These are phyloP conservation scores for Coelastrella sp. DNA, from an alignment of 139 green algal genomes.

Conservation along the genomic window DNA sequence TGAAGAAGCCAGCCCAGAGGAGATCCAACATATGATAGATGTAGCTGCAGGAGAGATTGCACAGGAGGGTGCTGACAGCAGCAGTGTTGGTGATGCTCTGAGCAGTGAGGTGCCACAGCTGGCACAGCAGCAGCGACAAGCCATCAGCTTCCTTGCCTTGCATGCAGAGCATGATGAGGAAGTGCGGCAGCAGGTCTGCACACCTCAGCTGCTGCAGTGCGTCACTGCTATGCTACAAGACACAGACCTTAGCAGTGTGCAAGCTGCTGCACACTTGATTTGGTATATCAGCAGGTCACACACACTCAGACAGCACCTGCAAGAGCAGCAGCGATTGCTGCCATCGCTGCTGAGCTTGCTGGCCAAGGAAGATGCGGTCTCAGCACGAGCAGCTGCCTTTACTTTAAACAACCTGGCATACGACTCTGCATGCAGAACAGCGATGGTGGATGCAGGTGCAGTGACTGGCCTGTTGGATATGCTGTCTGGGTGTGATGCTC, in stretches of 20 bases:
- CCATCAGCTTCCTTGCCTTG: slow-evolving; percentile 12
- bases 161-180: slow-evolving; percentile 32
- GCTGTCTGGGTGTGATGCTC: slow-evolving; percentile 32
- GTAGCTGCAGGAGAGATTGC: not conserved
- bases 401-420: slow-evolving; percentile 40
- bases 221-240: not conserved
- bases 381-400: slow-evolving; percentile 33
- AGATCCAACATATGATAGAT: slow-evolving; percentile 36
- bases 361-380: not conserved
- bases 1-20: slow-evolving; percentile 25
- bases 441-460: slow-evolving; percentile 23
- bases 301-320: not conserved
- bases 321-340: slow-evolving; percentile 3
- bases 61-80: not conserved
- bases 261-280: not conserved
- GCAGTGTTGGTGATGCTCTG: not conserved
- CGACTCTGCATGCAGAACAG: not conserved
- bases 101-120: slow-evolving; percentile 1
- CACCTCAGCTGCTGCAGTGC: not conserved
- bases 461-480: slow-evolving; percentile 40
- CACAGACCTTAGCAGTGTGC: not conserved
- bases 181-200: slow-evolving; percentile 9
- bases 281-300: slow-evolving; percentile 40
- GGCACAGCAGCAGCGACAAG: not conserved
- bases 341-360: slow-evolving; percentile 30